Percentiles rank a stretch among this genome's conserved stretches.
These are phyloP conservation scores for Apiospora malaysiana DNA, from an alignment of 2,329 filamentous ascomycete genomes.

Conservation along the genomic window DNA sequence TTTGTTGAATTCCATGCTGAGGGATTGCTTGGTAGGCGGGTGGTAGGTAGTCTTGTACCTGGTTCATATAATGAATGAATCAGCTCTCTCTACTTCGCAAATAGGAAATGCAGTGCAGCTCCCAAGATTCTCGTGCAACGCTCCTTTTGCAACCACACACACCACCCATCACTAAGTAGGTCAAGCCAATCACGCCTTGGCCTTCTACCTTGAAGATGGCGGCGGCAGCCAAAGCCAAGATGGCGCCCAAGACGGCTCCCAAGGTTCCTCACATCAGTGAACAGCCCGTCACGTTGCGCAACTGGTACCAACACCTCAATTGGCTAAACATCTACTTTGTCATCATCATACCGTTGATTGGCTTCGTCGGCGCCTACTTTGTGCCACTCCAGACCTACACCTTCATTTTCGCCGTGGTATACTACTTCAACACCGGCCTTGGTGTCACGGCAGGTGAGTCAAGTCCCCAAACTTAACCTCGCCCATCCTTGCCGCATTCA, in stretches of 20 bases:
- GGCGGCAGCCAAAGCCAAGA: constrained; percentile 11
- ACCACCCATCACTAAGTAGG: not conserved
- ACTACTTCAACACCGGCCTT: constrained; percentile 42
- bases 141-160: not conserved
- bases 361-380: constrained; percentile 78
- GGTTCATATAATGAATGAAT: not conserved
- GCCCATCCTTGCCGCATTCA: not conserved
- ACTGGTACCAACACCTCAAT: constrained; percentile 93
- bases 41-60: not conserved
- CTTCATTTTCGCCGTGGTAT: constrained; percentile 50
- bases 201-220: constrained; percentile 13
- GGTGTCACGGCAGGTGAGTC: constrained; percentile 43
- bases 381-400: constrained; percentile 59
- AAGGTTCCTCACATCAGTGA: constrained; percentile 88
- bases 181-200: not conserved
- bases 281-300: constrained; percentile 76
- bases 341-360: constrained; percentile 75
- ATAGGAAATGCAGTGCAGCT: not conserved
- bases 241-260: not conserved
- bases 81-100: not conserved
- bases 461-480: not conserved
- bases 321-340: constrained; percentile 90
- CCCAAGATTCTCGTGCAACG: not conserved
- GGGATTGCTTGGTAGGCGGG: not conserved
- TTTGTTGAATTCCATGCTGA: constrained; percentile 11